Base-by-base conservation (phyloP, 2,329 filamentous ascomycete genomes). In the Spiromastix sp. region DNA sequence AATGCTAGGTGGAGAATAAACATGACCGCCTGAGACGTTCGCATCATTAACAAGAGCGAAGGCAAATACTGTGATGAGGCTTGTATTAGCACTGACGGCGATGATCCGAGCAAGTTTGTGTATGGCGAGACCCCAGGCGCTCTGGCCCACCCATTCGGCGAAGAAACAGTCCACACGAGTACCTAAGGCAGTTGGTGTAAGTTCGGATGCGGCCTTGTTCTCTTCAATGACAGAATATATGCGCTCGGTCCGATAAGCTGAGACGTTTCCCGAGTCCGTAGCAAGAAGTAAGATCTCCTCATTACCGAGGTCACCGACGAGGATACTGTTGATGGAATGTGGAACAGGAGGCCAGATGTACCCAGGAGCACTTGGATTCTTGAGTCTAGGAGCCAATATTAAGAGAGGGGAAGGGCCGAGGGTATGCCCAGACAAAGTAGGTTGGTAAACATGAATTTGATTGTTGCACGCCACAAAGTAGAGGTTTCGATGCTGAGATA, bases 51-150 rank as follows among this genome's bases (percentile, higher is more conserved):
- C 57, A 34, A 80, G 60, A 0, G 71, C 74, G 46, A 75, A 74
- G 10, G 73, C 72, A 47, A 75, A 72, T 1, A 81, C 63, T 3
- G 66, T 71, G 18, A 82, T 69, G 11, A 63, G 50, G 15, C 67
- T 64, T 0, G 70, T 72, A 53, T 98, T 98, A 0, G 83, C 78
- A 47, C 82, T 84, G 25, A 93, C 79, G 1, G 89, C 91, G 42
- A 98, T 81, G 42, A 95, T 65, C 0, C 87, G 77, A n/a, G 84
- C 85, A 42, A 78, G 65, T 42, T 75, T 71, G 55, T 96, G 89
- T 8, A 94, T 71, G 5, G 85, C 81, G 31, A 94, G 60, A 0
- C 89, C 91, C 91, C 91, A 98, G 2, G 87, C 89, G 40, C 84
- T 89, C 16, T 61, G 63, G 1, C 74, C 74, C 2, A 94, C 85